phyloP scores from a whole-genome alignment of 2,329 filamentous ascomycete species.

The Cladosporium sp. region DNA sequence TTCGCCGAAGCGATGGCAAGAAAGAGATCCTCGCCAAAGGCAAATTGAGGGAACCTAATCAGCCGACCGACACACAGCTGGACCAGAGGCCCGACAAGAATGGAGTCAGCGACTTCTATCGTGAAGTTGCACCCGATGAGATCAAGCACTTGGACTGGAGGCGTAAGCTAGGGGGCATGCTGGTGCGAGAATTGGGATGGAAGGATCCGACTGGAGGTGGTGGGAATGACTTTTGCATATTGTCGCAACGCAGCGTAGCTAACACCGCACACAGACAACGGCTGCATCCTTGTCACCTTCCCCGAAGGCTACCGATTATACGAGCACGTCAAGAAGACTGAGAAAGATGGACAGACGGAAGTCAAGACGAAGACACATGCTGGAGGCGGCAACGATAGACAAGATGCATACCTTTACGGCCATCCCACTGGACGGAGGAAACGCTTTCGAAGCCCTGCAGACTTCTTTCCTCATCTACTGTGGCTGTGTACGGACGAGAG shows the following conservation, averaged over 20 bases:
- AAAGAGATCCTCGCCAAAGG: conserved; percentile 47
- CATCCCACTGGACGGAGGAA: conserved; percentile 55
- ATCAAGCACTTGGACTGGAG: conserved; percentile 55
- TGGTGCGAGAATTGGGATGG: conserved; percentile 45
- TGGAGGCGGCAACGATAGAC: conserved; percentile 49
- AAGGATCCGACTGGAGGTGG: conserved; percentile 17
- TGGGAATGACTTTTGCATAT: conserved; percentile 11
- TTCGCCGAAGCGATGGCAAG: conserved; percentile 47
- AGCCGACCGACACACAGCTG: conserved; percentile 49
- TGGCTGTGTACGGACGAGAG: conserved; percentile 53
- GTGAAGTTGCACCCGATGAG: conserved; percentile 47
- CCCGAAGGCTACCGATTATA: conserved; percentile 56
- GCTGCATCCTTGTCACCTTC: conserved; percentile 50
- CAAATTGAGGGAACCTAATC: conserved; percentile 49
- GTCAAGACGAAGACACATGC: conserved; percentile 48
- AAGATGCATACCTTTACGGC: conserved; percentile 59
- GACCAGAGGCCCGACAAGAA: conserved; percentile 50
- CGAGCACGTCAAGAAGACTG: conserved; percentile 52
- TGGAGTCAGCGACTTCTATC: conserved; percentile 53
- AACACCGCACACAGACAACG: conserved; percentile 29
- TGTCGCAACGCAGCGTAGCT: conserved; percentile 1
- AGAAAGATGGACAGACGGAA: conserved; percentile 40
- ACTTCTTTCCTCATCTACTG: conserved; percentile 58
- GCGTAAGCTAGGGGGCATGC: conserved; percentile 56
- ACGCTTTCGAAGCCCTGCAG: conserved; percentile 54